Base-by-base conservation (phyloP, 2,329 filamentous ascomycete species). In the Colletotrichum trifolii region DNA sequence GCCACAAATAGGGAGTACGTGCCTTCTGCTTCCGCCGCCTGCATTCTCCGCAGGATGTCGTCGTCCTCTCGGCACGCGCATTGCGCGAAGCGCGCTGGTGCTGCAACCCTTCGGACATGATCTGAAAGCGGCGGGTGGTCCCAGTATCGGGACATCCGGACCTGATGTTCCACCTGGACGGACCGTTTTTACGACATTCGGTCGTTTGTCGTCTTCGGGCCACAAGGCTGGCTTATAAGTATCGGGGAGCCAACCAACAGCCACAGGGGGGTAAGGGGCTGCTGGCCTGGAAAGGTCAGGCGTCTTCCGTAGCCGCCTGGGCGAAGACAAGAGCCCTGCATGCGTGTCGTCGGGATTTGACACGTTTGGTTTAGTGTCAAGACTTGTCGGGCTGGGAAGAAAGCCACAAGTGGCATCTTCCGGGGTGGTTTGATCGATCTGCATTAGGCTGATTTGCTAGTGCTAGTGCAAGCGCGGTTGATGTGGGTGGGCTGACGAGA, bases 21-120 rank as follows among this genome's bases (percentile, higher is more conserved):
- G 83, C 83, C 77, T 81, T 85, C 75, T 85, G 82, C 70, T 85
- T 85, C 64, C 83, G 76, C 64, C 82, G 76, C 50, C 82, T 79
- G 60, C 83, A 85, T 69, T 85, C 83, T 4, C 79, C 79, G 70
- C 83, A 85, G 17, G 82, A 83, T 17, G 80, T 82, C 8, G 77
- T 76, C 36, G 70, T 74, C 55, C 75, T 72, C 67, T 78, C 75
- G 15, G 73, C 72, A 63, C 75, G 74, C 58, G 70, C 56, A 54
- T 38, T 50, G 43, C 66, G 66, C 8, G 45, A 54, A 33, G 49
- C 59, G 60, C 69, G 75, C 73, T 75, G 71, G 61, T 68, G 66
- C 69, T 76, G 74, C 73, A 74, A 70, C 66, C 65, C 72, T 67
- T 79, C 76, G 71, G 77, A 74, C 76, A 78, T 78, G 66, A 53